Conservation (phyloP, 768 basidiomycete genomes). For the Serendipita vermifera region DNA sequence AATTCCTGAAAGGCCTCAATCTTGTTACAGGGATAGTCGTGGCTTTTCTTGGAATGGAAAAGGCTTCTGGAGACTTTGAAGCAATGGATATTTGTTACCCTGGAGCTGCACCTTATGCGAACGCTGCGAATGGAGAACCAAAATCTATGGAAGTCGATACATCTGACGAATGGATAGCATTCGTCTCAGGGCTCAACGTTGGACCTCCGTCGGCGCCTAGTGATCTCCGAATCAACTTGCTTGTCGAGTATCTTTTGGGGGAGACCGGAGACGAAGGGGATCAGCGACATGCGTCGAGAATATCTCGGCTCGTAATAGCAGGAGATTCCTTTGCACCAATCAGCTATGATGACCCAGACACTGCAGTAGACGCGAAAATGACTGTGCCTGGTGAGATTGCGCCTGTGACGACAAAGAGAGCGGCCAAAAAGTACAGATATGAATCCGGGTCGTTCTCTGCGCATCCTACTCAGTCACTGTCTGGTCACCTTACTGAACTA, state of each 20-base stretch:
- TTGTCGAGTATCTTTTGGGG: constrained; percentile 81
- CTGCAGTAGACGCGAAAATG: constrained; percentile 14
- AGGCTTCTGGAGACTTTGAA: constrained; percentile 79
- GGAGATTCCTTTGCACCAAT: constrained; percentile 72
- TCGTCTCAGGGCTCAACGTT: constrained; percentile 75
- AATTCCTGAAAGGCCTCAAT: constrained; percentile 41
- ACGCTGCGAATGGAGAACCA: constrained; percentile 21
- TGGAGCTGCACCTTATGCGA: constrained; percentile 43
- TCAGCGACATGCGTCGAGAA: constrained; percentile 48
- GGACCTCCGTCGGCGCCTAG: constrained; percentile 45
- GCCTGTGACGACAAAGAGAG: background rate
- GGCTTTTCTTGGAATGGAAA: constrained; percentile 84
- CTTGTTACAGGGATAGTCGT: constrained; percentile 89
- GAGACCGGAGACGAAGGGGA: constrained; percentile 65
- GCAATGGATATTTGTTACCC: constrained; percentile 80
- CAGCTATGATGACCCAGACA: constrained; percentile 23
- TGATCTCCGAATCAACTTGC: constrained; percentile 61
- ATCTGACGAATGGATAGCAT: constrained; percentile 65
- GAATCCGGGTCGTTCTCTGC: constrained; percentile 55
- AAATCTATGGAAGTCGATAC: constrained; percentile 59
- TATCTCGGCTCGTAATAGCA: constrained; percentile 77
- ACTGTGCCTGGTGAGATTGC: background rate
- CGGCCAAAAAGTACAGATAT: constrained; percentile 52
- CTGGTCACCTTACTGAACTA: constrained; percentile 61
- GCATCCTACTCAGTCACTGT: constrained; percentile 59